These are phyloP conservation scores for Apodospora peruviana DNA, from an alignment of 495 filamentous ascomycete species.

Conservation along the genomic window DNA sequence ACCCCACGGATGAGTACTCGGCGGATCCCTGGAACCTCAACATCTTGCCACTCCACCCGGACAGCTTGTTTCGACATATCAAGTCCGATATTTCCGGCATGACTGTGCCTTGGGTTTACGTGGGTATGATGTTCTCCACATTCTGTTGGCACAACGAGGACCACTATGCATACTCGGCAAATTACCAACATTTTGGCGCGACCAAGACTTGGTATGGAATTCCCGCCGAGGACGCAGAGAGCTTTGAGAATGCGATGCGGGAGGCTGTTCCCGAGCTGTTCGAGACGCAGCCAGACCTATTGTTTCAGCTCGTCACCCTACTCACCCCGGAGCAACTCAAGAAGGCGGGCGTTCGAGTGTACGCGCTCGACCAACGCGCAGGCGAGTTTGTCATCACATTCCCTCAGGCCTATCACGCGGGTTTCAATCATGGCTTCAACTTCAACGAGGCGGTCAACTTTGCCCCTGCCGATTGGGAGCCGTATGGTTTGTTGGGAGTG, in stretches of 20 bases:
- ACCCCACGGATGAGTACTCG: constrained; percentile 79
- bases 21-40: constrained; percentile 96
- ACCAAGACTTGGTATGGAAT: constrained; percentile 99
- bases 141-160: constrained; percentile 99
- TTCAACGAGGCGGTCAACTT: constrained; percentile 99
- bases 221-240: constrained; percentile 84
- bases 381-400: constrained; percentile 96
- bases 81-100: constrained; percentile 99
- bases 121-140: constrained; percentile 99
- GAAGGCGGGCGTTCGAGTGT: constrained; percentile 90
- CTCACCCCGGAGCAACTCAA: constrained; percentile 91
- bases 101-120: constrained; percentile 99
- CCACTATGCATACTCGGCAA: constrained; percentile 95
- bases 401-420: constrained; percentile 85
- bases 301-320: constrained; percentile 95
- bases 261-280: constrained; percentile 94
- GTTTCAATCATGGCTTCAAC: constrained; percentile 96
- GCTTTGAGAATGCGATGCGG: constrained; percentile 92
- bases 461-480: constrained; percentile 95
- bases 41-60: constrained; percentile 80
- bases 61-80: constrained; percentile 93
- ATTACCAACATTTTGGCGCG: constrained; percentile 97
- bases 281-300: constrained; percentile 90
- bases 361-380: constrained; percentile 87
- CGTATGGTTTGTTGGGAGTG: constrained; percentile 80